phyloP scores from a whole-genome alignment of 768 basidiomycete genomes.

The Suillus lakei region DNA sequence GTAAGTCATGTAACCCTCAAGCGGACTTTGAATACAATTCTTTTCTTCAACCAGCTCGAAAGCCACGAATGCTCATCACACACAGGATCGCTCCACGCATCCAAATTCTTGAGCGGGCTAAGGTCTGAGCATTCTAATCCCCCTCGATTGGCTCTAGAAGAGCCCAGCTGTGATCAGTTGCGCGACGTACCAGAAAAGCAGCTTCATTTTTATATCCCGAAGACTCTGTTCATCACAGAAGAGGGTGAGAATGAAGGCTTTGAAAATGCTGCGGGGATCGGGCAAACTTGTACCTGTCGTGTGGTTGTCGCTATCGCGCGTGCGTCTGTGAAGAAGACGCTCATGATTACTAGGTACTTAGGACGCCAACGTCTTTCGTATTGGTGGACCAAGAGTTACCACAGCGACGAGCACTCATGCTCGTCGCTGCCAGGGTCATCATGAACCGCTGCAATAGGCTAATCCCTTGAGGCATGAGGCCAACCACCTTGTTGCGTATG shows the following conservation, averaged over 20 bases:
- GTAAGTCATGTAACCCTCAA: background rate
- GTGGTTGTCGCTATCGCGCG: background rate
- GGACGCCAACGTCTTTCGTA: too few relatives aligned
- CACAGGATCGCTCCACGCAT: slow-evolving; percentile 42
- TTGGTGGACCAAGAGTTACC: background rate
- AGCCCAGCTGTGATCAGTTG: slow-evolving; percentile 40
- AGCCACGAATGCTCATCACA: slow-evolving; percentile 71
- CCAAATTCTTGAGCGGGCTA: slow-evolving; percentile 51
- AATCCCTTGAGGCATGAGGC: background rate
- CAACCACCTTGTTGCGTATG: background rate
- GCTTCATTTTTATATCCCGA: background rate
- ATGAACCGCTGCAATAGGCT: background rate
- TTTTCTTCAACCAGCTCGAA: slow-evolving; percentile 50
- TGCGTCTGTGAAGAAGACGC: background rate
- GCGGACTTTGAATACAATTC: background rate
- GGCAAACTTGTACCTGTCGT: background rate
- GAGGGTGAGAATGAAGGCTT: background rate
- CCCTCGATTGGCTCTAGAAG: slow-evolving; percentile 66
- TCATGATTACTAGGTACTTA: background rate
- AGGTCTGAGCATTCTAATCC: slow-evolving; percentile 79
- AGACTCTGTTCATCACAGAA: background rate
- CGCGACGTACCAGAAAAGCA: background rate
- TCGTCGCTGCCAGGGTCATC: background rate
- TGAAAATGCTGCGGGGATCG: background rate
- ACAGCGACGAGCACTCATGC: background rate